These are phyloP conservation scores for Paramecium sexaurelia DNA, from an alignment of 73 alveolate genomes.

Conservation along the genomic window DNA sequence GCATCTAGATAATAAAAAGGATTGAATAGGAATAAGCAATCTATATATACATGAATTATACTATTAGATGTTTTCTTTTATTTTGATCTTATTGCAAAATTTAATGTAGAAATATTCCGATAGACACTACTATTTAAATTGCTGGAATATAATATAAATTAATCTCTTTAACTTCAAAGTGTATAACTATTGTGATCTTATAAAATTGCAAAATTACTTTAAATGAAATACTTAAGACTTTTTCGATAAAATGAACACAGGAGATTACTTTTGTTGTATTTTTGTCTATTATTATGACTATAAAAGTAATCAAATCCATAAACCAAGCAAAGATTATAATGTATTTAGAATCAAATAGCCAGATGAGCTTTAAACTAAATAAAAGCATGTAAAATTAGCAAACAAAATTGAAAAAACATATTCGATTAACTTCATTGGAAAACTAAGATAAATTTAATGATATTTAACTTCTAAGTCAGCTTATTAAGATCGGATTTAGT, in stretches of 20 bases:
- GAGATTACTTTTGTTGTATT: not conserved
- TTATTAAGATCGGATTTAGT: not conserved
- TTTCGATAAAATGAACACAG: not conserved
- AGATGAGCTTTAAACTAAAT: not conserved
- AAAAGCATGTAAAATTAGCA: not conserved
- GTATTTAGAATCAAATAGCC: slow-evolving; percentile 48
- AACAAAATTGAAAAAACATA: not conserved
- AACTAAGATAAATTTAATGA: not conserved
- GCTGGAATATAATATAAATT: slow-evolving; percentile 2
- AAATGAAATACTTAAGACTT: slow-evolving; percentile 2
- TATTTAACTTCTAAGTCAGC: not conserved
- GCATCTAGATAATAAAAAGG: not conserved
- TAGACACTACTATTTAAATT: not conserved
- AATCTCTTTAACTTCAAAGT: not conserved
- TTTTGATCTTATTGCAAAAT: not conserved
- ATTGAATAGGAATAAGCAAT: not conserved
- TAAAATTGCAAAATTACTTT: not conserved
- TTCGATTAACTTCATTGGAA: slow-evolving; percentile 12
- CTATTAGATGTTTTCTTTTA: slow-evolving; percentile 4
- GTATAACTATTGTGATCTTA: not conserved
- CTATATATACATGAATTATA: not conserved
- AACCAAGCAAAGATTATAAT: slow-evolving; percentile 30
- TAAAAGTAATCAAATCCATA: not conserved
- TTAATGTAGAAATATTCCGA: not conserved
- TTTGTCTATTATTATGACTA: not conserved